phyloP scores from a whole-genome alignment of 2,329 filamentous ascomycete species.

The Pseudophaeomoniella oleicola region DNA sequence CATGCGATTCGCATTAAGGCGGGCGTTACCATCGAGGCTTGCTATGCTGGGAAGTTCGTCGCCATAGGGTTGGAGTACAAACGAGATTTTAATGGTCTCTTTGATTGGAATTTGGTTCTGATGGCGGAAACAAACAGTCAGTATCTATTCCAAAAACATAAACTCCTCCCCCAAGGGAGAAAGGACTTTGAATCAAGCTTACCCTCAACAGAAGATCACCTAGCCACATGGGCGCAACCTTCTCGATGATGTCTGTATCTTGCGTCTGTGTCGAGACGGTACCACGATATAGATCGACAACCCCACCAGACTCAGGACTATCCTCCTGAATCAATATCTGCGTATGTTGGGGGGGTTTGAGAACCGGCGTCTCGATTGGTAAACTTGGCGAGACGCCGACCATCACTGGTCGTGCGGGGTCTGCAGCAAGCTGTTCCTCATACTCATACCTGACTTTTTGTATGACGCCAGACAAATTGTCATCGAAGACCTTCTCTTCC shows the following conservation, averaged over 20 bases:
- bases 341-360: conserved; percentile 33
- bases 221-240: conserved; percentile 79
- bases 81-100: conserved; percentile 93
- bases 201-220: conserved; percentile 69
- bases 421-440: conserved; percentile 23
- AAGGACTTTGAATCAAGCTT: conserved; percentile 18
- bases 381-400: conserved; percentile 27
- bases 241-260: conserved; percentile 72
- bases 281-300: conserved; percentile 79
- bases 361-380: conserved; percentile 28
- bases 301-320: conserved; percentile 45
- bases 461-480: conserved; percentile 30
- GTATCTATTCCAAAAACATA: too few relatives aligned
- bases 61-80: conserved; percentile 71
- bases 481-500: conserved; percentile 32
- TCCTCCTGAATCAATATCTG: conserved; percentile 53
- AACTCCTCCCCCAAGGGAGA: too few relatives aligned
- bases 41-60: conserved; percentile 61
- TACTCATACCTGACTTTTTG: conserved; percentile 31
- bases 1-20: conserved; percentile 94
- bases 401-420: conserved; percentile 21
- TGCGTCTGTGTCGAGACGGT: conserved; percentile 64
- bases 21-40: conserved; percentile 65
- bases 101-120: conserved; percentile 70
- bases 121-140: conserved; percentile 4